These are phyloP conservation scores for Phanerochaete carnosa DNA, from an alignment of 768 basidiomycete species.

Conservation along the genomic window DNA sequence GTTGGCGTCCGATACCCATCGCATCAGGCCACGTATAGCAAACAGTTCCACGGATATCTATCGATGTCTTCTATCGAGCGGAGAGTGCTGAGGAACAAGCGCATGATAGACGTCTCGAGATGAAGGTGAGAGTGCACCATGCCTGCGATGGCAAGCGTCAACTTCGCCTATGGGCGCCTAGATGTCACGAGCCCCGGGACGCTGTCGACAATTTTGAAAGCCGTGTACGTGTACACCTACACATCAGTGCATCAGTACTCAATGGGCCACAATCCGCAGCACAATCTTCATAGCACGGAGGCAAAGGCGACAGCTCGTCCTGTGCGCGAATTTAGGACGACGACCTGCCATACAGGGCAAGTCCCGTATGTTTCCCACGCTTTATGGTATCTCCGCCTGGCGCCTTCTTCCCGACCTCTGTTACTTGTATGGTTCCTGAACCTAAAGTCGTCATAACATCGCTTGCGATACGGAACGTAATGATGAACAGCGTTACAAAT, in stretches of 20 bases:
- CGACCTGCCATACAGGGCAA: too few relatives aligned
- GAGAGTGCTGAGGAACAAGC: not conserved
- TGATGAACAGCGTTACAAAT: not conserved
- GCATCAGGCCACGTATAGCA: not conserved
- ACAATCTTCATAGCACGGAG: not conserved
- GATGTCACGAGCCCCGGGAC: not conserved
- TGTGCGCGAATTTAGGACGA: too few relatives aligned
- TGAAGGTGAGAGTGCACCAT: not conserved
- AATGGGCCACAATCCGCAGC: not conserved
- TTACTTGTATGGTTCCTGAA: too few relatives aligned
- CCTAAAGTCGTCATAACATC: too few relatives aligned
- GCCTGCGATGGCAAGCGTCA: not conserved
- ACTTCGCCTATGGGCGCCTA: not conserved
- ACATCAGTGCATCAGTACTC: not conserved
- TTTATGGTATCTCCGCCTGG: too few relatives aligned
- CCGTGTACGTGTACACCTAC: not conserved
- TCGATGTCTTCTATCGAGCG: not conserved
- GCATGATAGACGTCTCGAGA: conserved; percentile 3
- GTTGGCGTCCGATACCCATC: conserved; percentile 3
- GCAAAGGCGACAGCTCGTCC: not conserved
- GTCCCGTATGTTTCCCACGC: too few relatives aligned
- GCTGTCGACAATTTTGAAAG: not conserved
- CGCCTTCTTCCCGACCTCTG: too few relatives aligned
- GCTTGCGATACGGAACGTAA: too few relatives aligned
- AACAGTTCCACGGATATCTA: not conserved